A percentile compares a stretch with the other conserved stretches of the same genome.
phyloP scores from a whole-genome alignment of 805 yeast genomes.

The Barnettozyma sp. region DNA sequence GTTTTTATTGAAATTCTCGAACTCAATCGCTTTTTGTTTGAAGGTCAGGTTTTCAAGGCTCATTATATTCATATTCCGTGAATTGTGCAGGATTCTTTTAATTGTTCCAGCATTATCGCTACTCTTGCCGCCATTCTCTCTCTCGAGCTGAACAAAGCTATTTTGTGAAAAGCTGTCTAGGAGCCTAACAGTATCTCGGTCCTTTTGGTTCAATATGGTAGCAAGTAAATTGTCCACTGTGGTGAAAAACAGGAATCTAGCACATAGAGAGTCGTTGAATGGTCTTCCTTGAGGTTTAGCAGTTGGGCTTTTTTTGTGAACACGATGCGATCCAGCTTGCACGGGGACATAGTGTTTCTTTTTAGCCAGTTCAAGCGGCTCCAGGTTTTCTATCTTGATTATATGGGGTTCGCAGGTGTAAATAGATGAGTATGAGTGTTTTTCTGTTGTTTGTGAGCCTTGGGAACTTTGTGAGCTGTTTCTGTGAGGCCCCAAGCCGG shows the following conservation, averaged over 20 bases:
- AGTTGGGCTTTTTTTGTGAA: conserved; percentile 8
- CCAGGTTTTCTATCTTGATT: conserved; percentile 17
- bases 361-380: conserved; percentile 23
- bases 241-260: conserved; percentile 22
- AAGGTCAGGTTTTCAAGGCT: conserved; percentile 7
- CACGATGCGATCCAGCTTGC: conserved; percentile 5
- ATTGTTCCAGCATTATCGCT: background rate
- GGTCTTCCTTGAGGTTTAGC: conserved; percentile 25
- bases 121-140: background rate
- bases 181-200: conserved; percentile 10
- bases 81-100: conserved; percentile 10
- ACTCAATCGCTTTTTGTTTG: conserved; percentile 16
- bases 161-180: conserved; percentile 2
- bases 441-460: background rate
- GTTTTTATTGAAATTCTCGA: conserved; percentile 21
- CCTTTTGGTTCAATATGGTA: conserved; percentile 13
- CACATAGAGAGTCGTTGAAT: conserved; percentile 22
- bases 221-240: conserved; percentile 22
- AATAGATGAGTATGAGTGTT: conserved; percentile 18
- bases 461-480: background rate
- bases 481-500: too few species aligned
- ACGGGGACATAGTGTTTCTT: conserved; percentile 21
- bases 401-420: conserved; percentile 14
- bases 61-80: conserved; percentile 16
- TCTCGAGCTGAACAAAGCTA: conserved; percentile 1